Evolutionary conservation across 495 filamentous ascomycete species (phyloP).

Genomic region (Penicillium cinerascens): DNA sequence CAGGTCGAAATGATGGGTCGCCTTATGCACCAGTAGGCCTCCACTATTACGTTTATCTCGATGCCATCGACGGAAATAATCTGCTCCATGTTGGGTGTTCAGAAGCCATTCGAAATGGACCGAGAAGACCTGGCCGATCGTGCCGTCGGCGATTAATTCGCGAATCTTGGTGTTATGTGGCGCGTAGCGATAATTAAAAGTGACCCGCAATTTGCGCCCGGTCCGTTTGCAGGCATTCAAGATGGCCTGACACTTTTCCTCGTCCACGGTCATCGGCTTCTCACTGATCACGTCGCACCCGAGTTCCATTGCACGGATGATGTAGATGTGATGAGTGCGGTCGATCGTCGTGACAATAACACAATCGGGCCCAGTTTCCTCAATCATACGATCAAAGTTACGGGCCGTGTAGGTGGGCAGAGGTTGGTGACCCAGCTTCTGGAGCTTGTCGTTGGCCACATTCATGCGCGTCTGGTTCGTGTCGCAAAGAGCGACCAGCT

Average conservation of each 20-base stretch:
- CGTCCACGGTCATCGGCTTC: conserved; percentile 60
- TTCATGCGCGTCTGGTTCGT: conserved; percentile 32
- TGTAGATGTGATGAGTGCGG: conserved; percentile 55
- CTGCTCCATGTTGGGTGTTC: conserved; percentile 56
- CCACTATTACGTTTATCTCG: conserved; percentile 56
- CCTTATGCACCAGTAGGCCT: conserved; percentile 42
- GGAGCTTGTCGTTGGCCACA: conserved; percentile 24
- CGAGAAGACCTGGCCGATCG: conserved; percentile 50
- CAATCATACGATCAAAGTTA: conserved; percentile 54
- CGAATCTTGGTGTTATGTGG: conserved; percentile 33
- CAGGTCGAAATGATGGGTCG: conserved; percentile 35
- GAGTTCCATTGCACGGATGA: conserved; percentile 50
- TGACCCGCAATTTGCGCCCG: conserved; percentile 21
- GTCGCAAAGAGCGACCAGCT: conserved; percentile 46
- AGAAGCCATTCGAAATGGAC: conserved; percentile 61
- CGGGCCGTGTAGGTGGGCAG: conserved; percentile 49
- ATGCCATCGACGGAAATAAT: conserved; percentile 62
- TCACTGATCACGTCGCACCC: conserved; percentile 55
- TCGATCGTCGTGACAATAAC: conserved; percentile 59
- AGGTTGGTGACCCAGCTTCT: conserved; percentile 15
- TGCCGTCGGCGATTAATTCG: conserved; percentile 45
- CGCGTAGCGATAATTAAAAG: conserved; percentile 36
- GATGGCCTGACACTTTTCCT: conserved; percentile 48
- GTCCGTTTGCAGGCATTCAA: conserved; percentile 30
- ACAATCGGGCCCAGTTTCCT: conserved; percentile 50